Evolutionary conservation across 2,329 filamentous ascomycete genomes (phyloP).

Genomic region (Colletotrichum liriopes): DNA sequence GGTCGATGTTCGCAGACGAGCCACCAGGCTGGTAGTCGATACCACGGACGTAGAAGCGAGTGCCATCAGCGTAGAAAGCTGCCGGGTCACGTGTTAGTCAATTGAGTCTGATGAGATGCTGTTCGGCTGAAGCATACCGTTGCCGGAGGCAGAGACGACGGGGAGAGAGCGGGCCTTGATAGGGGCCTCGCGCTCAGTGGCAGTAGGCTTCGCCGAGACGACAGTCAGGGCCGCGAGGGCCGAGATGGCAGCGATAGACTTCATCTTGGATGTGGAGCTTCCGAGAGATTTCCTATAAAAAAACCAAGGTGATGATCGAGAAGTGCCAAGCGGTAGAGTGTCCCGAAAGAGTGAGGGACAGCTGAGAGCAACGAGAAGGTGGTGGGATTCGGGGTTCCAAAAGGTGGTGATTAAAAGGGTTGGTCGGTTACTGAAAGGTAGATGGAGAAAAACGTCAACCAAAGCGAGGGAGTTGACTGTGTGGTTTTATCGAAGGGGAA

Average conservation of each 20-base stretch:
- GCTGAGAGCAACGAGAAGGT: conserved; percentile 25
- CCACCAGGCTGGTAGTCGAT: conserved; percentile 77
- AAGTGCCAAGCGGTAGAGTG: conserved; percentile 37
- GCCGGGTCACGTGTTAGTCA: conserved; percentile 43
- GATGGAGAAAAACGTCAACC: conserved; percentile 35
- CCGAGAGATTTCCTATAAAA: conserved; percentile 16
- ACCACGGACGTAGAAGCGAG: conserved; percentile 73
- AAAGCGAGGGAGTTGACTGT: conserved; percentile 44
- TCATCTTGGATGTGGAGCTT: conserved; percentile 59
- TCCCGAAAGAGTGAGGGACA: conserved; percentile 30
- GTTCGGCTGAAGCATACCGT: conserved; percentile 59
- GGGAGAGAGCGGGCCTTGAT: conserved; percentile 67
- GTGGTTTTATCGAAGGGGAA: conserved; percentile 29
- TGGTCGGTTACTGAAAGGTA: conserved; percentile 39
- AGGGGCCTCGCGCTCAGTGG: conserved; percentile 63
- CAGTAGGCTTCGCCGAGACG: conserved; percentile 66
- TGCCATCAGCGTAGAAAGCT: conserved; percentile 70
- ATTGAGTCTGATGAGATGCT: conserved; percentile 33
- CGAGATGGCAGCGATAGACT: conserved; percentile 62
- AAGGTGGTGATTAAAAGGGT: conserved; percentile 41
- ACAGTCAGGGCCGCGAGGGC: conserved; percentile 63
- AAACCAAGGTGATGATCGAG: conserved; percentile 32
- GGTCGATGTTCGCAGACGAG: conserved; percentile 73
- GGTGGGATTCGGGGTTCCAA: conserved; percentile 28
- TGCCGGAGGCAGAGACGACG: conserved; percentile 68